Evolutionary conservation across 2,329 filamentous ascomycete genomes (phyloP), one percentile per base, ranked within the genome.

Genomic region (Thelonectria rubi): DNA sequence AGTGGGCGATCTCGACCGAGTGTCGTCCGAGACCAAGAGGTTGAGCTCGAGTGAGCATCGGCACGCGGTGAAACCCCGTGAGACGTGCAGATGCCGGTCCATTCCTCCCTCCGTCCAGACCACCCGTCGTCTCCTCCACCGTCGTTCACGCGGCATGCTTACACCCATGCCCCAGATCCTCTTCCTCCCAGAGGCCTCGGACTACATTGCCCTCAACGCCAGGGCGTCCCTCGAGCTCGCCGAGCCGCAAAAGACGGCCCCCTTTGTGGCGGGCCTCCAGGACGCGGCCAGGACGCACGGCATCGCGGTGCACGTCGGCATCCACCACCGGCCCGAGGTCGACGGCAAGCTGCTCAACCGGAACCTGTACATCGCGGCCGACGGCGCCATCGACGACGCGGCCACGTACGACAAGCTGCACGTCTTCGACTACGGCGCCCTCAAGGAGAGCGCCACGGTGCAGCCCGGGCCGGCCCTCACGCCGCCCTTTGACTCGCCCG

Each of bases 151-250:
- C 57, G 55, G 67, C 69, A 62, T 71, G 69, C 68, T 68, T 63
- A 69, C 62, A 42, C 3, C 12, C 17, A 12, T 42, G 15, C 14
- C 9, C 21, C 64, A 91, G 86, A 87, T 91, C 17, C 85, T 97
- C 51, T 97, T 98, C 80, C 89, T 97, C 55, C 94, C 94, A 12
- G 94, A 97, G 83, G 94, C 94, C 21, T 88, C 87, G 58, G 93
- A 97, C 79, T 97, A 97, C 81, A 93, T 97, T 70, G 90, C 88
- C 18, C 81, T 84, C 2, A 88, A 87, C 1, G 82, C 89, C 2
- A 76, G 85, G 11, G 88, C 94, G 70, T 91, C 90, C 0, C 78
- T 93, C 9, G 82, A 86, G 5, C 87, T 97, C 10, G 93, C 88
- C 65, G 85, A 84, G 60, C 84, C 93, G 3, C 85, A 89, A 40